These are phyloP conservation scores for Tremellales sp. DNA, from an alignment of 1,284 basidiomycete genomes.

Conservation along the genomic window DNA sequence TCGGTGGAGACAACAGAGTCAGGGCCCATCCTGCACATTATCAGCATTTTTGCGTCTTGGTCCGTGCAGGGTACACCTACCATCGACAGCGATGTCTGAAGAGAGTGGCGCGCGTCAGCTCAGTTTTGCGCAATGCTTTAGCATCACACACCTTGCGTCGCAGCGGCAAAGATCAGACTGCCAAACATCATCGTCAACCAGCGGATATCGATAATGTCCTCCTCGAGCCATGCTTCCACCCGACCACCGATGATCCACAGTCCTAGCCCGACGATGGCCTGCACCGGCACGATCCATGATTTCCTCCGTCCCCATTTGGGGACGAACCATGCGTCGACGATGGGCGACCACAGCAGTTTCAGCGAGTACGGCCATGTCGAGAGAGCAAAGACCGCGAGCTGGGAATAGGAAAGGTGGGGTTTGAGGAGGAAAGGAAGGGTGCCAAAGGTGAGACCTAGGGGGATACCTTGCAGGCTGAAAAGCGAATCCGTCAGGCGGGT, in stretches of 20 bases:
- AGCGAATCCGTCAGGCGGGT: neutral
- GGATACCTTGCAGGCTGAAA: constrained; percentile 75
- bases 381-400: constrained; percentile 90
- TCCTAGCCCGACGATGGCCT: constrained; percentile 78
- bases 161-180: constrained; percentile 86
- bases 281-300: constrained; percentile 98
- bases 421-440: constrained; percentile 95
- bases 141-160: constrained; percentile 75
- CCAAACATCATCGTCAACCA: constrained; percentile 86
- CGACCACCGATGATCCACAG: constrained; percentile 84
- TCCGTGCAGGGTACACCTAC: constrained; percentile 46
- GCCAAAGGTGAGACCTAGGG: constrained; percentile 69
- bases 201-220: constrained; percentile 77
- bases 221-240: constrained; percentile 71
- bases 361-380: constrained; percentile 96
- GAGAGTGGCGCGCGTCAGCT: constrained; percentile 5
- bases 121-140: constrained; percentile 3
- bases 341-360: constrained; percentile 96
- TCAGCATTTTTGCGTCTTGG: constrained; percentile 5
- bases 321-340: constrained; percentile 89
- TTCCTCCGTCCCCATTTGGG: constrained; percentile 75
- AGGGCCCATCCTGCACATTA: constrained; percentile 78
- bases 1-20: constrained; percentile 90
- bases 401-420: constrained; percentile 91
- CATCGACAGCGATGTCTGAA: constrained; percentile 93